phyloP scores from a whole-genome alignment of 495 filamentous ascomycete genomes.

The Cudoniella acicularis region DNA sequence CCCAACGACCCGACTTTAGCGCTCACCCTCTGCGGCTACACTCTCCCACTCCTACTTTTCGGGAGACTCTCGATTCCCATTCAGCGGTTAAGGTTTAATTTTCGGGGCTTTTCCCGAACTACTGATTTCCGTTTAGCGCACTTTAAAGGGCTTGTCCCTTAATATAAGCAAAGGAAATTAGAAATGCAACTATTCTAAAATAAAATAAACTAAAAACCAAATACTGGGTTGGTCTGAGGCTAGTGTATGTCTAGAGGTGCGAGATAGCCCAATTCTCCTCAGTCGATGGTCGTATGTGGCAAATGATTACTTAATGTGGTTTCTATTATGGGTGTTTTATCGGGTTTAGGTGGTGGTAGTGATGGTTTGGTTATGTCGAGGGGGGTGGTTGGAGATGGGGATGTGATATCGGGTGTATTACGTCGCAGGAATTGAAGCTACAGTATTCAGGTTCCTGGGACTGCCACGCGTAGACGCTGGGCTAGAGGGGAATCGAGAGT shows the following conservation, averaged over 20 bases:
- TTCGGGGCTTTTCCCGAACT: not conserved
- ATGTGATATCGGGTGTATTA: too few relatives aligned
- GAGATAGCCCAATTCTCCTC: not conserved
- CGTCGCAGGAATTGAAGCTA: too few relatives aligned
- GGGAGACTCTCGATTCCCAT: not conserved
- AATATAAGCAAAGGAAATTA: not conserved
- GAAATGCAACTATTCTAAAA: too few relatives aligned
- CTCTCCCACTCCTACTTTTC: not conserved
- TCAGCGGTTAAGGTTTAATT: not conserved
- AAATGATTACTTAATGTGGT: too few relatives aligned
- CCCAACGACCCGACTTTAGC: not conserved
- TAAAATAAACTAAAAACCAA: not conserved
- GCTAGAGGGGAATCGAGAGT: too few relatives aligned
- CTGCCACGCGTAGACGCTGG: too few relatives aligned
- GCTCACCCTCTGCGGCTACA: not conserved
- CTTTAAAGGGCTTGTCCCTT: not conserved
- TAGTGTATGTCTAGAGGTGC: not conserved
- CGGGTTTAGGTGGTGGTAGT: too few relatives aligned
- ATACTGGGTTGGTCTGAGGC: not conserved
- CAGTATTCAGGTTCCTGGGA: too few relatives aligned
- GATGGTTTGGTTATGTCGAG: too few relatives aligned
- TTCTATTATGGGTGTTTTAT: too few relatives aligned
- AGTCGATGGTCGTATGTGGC: not conserved
- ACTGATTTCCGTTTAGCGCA: not conserved
- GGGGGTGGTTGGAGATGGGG: too few relatives aligned